Conservation (phyloP, 192 early-diverging fungal genomes). For the Coemansia sp. region DNA sequence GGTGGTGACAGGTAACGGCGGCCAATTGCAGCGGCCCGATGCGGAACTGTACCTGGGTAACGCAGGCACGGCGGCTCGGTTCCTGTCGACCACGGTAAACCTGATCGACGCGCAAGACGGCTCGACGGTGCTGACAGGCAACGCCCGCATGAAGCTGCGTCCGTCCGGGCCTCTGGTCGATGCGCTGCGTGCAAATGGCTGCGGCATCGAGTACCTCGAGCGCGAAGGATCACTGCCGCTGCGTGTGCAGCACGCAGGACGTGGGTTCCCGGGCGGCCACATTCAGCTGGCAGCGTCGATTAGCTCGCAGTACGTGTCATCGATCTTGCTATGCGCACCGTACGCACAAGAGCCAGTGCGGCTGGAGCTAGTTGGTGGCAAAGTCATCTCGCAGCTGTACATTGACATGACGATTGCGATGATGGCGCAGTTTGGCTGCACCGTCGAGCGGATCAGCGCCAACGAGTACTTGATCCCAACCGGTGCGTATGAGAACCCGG, state of each 20-base stretch:
- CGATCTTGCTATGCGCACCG: constrained; percentile 93
- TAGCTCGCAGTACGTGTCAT: constrained; percentile 97
- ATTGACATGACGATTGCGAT: constrained; percentile 99
- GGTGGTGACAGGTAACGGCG: constrained; percentile 77
- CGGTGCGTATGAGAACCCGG: constrained; percentile 77
- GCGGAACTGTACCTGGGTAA: constrained; percentile 92
- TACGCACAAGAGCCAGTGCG: constrained; percentile 80
- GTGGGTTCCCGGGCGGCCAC: constrained; percentile 78
- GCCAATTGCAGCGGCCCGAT: constrained; percentile 69
- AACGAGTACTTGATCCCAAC: constrained; percentile 85
- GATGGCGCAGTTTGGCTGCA: constrained; percentile 93
- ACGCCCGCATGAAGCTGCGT: constrained; percentile 96
- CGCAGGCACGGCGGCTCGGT: constrained; percentile 95
- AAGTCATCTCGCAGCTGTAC: constrained; percentile 96
- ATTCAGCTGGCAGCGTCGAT: constrained; percentile 91
- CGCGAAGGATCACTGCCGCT: constrained; percentile 84
- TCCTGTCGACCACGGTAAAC: constrained; percentile 85
- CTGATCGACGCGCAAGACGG: constrained; percentile 57
- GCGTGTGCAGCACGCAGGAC: constrained; percentile 66
- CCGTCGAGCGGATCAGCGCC: constrained; percentile 67
- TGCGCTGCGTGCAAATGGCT: constrained; percentile 81
- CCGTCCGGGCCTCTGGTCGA: constrained; percentile 88
- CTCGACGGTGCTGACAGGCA: constrained; percentile 80
- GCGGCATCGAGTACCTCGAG: constrained; percentile 73
- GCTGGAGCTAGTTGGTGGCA: constrained; percentile 82